phyloP scores from a whole-genome alignment of 495 filamentous ascomycete species.

The Tuber calosporum region DNA sequence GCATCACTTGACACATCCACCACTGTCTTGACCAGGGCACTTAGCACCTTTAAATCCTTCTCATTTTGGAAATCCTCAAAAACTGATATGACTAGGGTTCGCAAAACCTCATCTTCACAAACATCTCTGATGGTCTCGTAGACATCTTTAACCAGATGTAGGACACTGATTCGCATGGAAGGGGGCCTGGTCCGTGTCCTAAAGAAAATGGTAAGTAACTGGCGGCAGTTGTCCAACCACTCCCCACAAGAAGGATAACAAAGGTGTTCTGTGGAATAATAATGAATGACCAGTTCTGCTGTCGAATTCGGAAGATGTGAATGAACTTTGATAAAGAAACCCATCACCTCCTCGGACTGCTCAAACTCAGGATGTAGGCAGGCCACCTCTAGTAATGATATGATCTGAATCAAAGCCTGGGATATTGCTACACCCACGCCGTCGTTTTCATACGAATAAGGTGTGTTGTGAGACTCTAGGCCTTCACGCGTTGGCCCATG shows the following conservation, averaged over 20 bases:
- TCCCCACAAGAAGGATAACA: slow-evolving; percentile 63
- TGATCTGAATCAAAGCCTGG: slow-evolving; percentile 38
- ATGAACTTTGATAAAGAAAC: slow-evolving; percentile 60
- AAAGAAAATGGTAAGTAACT: slow-evolving; percentile 61
- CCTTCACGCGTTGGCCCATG: slow-evolving; percentile 49
- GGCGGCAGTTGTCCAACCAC: slow-evolving; percentile 59
- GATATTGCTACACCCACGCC: slow-evolving; percentile 36
- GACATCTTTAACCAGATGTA: slow-evolving; percentile 45
- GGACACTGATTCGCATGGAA: slow-evolving; percentile 59
- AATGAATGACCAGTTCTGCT: slow-evolving; percentile 52
- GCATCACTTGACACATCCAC: slow-evolving; percentile 51
- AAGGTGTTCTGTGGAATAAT: slow-evolving; percentile 55
- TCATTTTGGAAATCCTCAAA: slow-evolving; percentile 48
- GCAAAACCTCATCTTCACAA: slow-evolving; percentile 48
- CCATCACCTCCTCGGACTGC: slow-evolving; percentile 57
- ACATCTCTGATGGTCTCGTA: slow-evolving; percentile 59
- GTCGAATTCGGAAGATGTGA: slow-evolving; percentile 54
- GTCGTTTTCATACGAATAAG: slow-evolving; percentile 35
- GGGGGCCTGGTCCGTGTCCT: slow-evolving; percentile 56
- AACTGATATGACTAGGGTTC: slow-evolving; percentile 45
- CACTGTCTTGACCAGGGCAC: slow-evolving; percentile 46
- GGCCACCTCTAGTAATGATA: slow-evolving; percentile 36
- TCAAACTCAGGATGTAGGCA: slow-evolving; percentile 46
- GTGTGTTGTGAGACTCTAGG: slow-evolving; percentile 42
- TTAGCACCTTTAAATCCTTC: slow-evolving; percentile 48